Evolutionary conservation across 805 yeast species (phyloP).

Genomic region (Candida dajiaensis): DNA sequence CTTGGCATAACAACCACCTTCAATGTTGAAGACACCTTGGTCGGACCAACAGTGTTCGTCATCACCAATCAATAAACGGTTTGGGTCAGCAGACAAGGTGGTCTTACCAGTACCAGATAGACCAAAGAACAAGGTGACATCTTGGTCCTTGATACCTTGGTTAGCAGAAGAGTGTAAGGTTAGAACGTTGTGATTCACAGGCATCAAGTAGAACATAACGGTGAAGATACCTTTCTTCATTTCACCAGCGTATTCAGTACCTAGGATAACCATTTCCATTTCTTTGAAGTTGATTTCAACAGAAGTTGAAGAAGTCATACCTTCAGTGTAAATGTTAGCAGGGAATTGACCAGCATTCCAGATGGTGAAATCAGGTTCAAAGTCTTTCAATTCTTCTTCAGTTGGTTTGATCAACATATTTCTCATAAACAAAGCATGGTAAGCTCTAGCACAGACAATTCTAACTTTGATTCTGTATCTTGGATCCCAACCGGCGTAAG

Average conservation of each 20-base stretch:
- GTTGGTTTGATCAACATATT: constrained; percentile 97
- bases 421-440: constrained; percentile 97
- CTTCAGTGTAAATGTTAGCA: constrained; percentile 91
- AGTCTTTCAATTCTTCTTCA: constrained; percentile 75
- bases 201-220: constrained; percentile 98
- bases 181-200: constrained; percentile 82
- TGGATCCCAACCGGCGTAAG: constrained; percentile 99
- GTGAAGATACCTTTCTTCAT: constrained; percentile 99
- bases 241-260: constrained; percentile 99
- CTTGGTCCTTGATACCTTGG: constrained; percentile 76
- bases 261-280: constrained; percentile 98
- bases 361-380: constrained; percentile 96
- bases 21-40: constrained; percentile 96
- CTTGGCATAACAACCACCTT: constrained; percentile 99
- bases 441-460: constrained; percentile 96
- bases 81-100: constrained; percentile 92
- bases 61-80: constrained; percentile 92
- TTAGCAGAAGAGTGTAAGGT: constrained; percentile 94
- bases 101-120: constrained; percentile 98
- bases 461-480: constrained; percentile 93
- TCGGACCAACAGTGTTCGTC: constrained; percentile 99
- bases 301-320: constrained; percentile 95
- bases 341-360: constrained; percentile 99
- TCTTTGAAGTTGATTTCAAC: constrained; percentile 94
- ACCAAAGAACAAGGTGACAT: constrained; percentile 94